A percentile compares a stretch with the other conserved stretches of the same genome.
These are phyloP conservation scores for Hagleromyces aurorensis DNA, from an alignment of 805 yeast species.

Conservation along the genomic window DNA sequence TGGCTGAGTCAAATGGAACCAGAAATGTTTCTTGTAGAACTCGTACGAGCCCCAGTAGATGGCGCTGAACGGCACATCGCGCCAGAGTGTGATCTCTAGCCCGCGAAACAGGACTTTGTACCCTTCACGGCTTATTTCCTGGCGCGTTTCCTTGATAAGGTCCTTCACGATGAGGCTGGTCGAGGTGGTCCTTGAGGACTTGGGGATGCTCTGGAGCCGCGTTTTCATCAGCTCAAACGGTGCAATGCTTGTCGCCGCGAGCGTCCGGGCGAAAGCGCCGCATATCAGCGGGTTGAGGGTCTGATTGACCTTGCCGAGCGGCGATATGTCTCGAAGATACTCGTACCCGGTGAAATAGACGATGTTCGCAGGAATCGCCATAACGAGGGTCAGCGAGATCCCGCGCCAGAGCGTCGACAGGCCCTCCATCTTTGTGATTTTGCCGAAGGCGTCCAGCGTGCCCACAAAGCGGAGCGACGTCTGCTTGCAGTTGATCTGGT, in stretches of 20 bases:
- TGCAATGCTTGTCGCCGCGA: constrained; percentile 79
- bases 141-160: constrained; percentile 45
- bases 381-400: constrained; percentile 65
- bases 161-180: constrained; percentile 33
- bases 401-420: constrained; percentile 80
- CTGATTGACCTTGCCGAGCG: constrained; percentile 34
- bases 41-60: constrained; percentile 92
- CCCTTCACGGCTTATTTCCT: constrained; percentile 51
- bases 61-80: constrained; percentile 96
- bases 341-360: constrained; percentile 95
- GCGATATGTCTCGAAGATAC: constrained; percentile 67
- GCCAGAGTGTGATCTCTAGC: constrained; percentile 79
- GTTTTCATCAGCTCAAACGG: constrained; percentile 87
- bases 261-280: constrained; percentile 73
- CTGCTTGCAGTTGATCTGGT: constrained; percentile 27
- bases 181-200: constrained; percentile 27
- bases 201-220: constrained; percentile 80
- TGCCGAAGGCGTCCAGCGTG: constrained; percentile 64
- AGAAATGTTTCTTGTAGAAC: constrained; percentile 31
- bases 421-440: constrained; percentile 70
- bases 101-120: constrained; percentile 69
- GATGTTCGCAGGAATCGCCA: constrained; percentile 90
- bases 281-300: constrained; percentile 68
- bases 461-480: constrained; percentile 40
- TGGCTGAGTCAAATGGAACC: constrained; percentile 5